Evolutionary conservation across 2,329 filamentous ascomycete species (phyloP).

Genomic region (Zymoseptoria brevis): DNA sequence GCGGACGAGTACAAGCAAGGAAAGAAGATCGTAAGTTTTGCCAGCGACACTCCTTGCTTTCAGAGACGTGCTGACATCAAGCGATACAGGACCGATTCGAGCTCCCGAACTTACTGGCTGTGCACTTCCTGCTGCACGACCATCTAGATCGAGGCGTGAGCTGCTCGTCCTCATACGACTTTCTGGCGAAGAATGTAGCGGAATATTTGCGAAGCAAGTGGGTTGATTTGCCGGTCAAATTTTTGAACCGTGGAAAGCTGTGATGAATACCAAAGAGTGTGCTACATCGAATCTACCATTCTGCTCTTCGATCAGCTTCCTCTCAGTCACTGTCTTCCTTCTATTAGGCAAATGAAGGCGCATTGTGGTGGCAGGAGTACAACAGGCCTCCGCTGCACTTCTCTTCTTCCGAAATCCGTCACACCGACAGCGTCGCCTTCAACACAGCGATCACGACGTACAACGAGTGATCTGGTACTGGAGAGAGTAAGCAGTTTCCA

Average conservation of each 20-base stretch:
- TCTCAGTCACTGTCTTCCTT: background rate
- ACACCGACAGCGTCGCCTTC: no score
- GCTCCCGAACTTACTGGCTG: conserved; percentile 26
- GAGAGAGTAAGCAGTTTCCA: no score
- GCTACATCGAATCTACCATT: background rate
- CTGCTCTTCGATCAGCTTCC: no score
- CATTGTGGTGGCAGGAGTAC: no score
- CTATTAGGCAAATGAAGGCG: no score
- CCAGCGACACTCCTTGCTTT: no score
- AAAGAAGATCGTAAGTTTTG: conserved; percentile 25
- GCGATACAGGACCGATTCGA: conserved; percentile 25
- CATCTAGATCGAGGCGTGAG: conserved; percentile 29
- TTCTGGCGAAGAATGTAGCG: conserved; percentile 29
- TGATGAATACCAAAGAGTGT: conserved; percentile 1
- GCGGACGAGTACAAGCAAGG: conserved; percentile 28
- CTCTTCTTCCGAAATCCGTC: no score
- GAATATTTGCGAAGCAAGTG: conserved; percentile 25
- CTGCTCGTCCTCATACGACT: conserved; percentile 26
- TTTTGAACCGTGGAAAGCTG: conserved; percentile 25
- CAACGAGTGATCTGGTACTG: no score
- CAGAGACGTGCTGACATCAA: background rate
- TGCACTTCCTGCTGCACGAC: conserved; percentile 30
- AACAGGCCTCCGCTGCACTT: no score
- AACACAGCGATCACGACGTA: no score
- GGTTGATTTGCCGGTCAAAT: conserved; percentile 26